These are phyloP conservation scores for Aspergillus texensis DNA, from an alignment of 2,329 filamentous ascomycete genomes.

Conservation along the genomic window DNA sequence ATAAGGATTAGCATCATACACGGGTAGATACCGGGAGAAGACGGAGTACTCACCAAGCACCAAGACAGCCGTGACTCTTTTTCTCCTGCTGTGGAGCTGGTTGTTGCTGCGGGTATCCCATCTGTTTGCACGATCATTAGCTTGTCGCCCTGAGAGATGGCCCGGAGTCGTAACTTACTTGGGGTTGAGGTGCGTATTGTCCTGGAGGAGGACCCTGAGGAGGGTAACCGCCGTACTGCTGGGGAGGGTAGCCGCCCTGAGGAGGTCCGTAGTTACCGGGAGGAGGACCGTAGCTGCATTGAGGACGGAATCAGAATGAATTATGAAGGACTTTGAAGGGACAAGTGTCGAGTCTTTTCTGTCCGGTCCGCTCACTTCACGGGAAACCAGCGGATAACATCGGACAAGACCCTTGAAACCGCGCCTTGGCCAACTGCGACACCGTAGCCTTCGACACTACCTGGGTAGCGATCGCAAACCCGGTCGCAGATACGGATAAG, in stretches of 20 bases:
- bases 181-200: conserved; percentile 26
- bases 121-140: conserved; percentile 27
- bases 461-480: not conserved
- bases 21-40: not conserved
- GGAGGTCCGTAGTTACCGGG: conserved; percentile 21
- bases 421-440: not conserved
- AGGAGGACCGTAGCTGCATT: not conserved
- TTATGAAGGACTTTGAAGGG: not conserved
- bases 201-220: conserved; percentile 33
- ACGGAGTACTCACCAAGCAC: conserved; percentile 48
- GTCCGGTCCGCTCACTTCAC: not conserved
- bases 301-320: not conserved
- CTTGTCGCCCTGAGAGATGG: no score
- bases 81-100: conserved; percentile 41
- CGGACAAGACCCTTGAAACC: not conserved
- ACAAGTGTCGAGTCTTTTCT: not conserved
- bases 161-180: conserved; percentile 26
- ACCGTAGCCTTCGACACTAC: not conserved
- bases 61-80: conserved; percentile 55
- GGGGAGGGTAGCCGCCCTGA: conserved; percentile 21
- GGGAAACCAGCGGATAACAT: not conserved
- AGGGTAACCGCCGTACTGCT: conserved; percentile 30
- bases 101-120: conserved; percentile 53
- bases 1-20: not conserved
- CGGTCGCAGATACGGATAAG: not conserved